Percentiles rank a stretch among this genome's conserved stretches.
Conservation (phyloP, 345 rosid species). For the Eucalyptus rudis region DNA sequence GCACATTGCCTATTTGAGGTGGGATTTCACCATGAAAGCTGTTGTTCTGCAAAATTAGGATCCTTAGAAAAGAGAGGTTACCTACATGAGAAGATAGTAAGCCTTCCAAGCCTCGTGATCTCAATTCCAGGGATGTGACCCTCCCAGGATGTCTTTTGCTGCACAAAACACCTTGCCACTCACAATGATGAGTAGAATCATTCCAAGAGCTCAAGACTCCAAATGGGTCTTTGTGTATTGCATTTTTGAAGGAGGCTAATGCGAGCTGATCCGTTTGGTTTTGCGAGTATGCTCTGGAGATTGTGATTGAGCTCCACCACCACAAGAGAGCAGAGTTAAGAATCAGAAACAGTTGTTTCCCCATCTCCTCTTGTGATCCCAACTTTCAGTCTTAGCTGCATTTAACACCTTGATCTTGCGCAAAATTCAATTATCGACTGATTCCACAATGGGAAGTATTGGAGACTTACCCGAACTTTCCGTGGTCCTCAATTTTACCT, state of each 20-base stretch:
- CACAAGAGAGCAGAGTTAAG: background rate
- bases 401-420: background rate
- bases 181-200: background rate
- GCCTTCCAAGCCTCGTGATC: background rate
- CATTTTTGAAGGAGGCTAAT: background rate
- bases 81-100: background rate
- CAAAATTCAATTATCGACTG: too few species aligned
- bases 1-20: too few species aligned
- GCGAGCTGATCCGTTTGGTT: background rate
- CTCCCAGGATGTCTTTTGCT: background rate
- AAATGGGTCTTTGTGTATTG: background rate
- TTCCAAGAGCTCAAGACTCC: background rate
- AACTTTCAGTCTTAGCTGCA: too few species aligned
- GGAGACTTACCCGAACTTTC: too few species aligned
- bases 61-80: background rate
- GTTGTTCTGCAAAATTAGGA: background rate
- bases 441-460: too few species aligned
- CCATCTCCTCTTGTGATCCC: background rate
- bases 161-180: background rate
- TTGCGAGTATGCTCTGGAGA: background rate
- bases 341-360: background rate
- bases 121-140: background rate
- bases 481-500: too few species aligned
- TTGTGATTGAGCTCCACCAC: background rate
- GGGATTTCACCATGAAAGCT: background rate